Conservation (phyloP, 2,329 filamentous ascomycete genomes). For the Amylocarpus encephaloides region DNA sequence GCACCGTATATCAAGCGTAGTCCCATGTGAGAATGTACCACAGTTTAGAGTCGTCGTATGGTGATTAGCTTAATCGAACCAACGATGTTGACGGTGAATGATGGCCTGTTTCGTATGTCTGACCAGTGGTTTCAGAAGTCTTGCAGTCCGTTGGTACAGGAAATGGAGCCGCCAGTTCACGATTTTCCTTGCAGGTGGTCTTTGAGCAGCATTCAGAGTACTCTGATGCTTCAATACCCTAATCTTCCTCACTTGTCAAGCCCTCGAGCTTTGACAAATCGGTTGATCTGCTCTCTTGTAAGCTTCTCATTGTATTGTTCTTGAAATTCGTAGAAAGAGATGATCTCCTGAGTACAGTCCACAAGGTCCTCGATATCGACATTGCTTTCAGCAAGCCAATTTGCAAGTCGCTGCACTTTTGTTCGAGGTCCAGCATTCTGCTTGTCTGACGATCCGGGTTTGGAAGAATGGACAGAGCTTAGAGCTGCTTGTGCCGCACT, state of each 20-base stretch:
- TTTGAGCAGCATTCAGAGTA: no score
- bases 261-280: slow-evolving; percentile 33
- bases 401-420: slow-evolving; percentile 48
- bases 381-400: slow-evolving; percentile 64
- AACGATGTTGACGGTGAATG: no score
- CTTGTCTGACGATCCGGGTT: slow-evolving; percentile 17
- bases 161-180: no score
- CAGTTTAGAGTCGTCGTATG: no score
- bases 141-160: no score
- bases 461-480: slow-evolving; percentile 25
- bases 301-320: slow-evolving; percentile 34
- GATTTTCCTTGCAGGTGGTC: no score
- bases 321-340: slow-evolving; percentile 59
- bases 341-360: slow-evolving; percentile 65
- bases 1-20: no score
- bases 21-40: no score
- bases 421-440: slow-evolving; percentile 19
- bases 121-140: no score
- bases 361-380: slow-evolving; percentile 64
- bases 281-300: slow-evolving; percentile 32
- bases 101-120: no score
- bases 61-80: no score
- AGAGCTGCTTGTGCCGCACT: slow-evolving; percentile 30
- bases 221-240: no score
- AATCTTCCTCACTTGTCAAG: slow-evolving; percentile 28